Evolutionary conservation across 176 grass and related monocot species (phyloP).

Genomic region (Pharus latifolius): DNA sequence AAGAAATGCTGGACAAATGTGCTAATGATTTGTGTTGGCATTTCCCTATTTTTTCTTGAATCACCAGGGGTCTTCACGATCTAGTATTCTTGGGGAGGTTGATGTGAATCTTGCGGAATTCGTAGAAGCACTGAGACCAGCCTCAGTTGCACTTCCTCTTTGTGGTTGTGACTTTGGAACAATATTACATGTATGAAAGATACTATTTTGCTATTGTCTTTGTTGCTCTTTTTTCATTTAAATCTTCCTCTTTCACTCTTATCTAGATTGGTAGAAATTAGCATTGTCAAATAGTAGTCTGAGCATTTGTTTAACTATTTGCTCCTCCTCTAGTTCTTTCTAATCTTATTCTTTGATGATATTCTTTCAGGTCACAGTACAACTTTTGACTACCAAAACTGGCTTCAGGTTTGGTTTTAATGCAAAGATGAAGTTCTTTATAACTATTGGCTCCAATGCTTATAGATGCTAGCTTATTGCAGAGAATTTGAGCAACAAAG

Average conservation of each 20-base stretch:
- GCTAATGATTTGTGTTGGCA: conserved; percentile 14
- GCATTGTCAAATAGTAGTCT: background rate
- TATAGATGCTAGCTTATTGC: conserved; percentile 23
- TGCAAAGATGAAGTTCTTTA: background rate
- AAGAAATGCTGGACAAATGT: conserved; percentile 4
- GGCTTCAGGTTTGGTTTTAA: conserved; percentile 72
- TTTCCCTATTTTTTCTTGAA: conserved; percentile 17
- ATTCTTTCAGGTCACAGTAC: conserved; percentile 71
- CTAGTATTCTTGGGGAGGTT: conserved; percentile 88
- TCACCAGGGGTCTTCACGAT: conserved; percentile 82
- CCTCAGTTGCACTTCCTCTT: conserved; percentile 79
- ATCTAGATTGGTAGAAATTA: background rate
- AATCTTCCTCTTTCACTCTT: no score
- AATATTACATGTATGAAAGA: conserved; percentile 69
- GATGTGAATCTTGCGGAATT: conserved; percentile 96
- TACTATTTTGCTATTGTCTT: no score
- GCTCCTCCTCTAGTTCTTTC: background rate
- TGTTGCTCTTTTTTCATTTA: no score
- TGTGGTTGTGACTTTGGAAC: conserved; percentile 75
- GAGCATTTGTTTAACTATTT: conserved; percentile 11
- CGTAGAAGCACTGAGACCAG: conserved; percentile 82
- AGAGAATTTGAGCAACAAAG: conserved; percentile 99
- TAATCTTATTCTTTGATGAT: conserved; percentile 26
- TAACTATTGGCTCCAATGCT: conserved; percentile 3
- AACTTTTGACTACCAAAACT: conserved; percentile 91